phyloP scores from a whole-genome alignment of 331 rosid species.

The Phaseolus coccineus region DNA sequence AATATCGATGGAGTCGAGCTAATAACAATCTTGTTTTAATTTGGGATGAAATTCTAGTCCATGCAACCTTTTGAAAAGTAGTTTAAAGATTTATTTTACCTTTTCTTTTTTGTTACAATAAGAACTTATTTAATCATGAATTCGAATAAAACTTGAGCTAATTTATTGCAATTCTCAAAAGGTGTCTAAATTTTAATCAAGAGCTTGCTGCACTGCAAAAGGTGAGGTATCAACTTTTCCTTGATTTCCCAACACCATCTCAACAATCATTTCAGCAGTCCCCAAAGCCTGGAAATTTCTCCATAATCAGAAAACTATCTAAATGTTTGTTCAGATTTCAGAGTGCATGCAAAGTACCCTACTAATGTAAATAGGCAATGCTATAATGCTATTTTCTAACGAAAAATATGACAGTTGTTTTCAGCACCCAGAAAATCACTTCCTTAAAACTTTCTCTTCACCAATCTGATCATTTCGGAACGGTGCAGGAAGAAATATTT shows the following conservation, averaged over 20 bases:
- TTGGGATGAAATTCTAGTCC: too few species aligned
- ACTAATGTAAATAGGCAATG: background rate
- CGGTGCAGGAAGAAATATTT: too few species aligned
- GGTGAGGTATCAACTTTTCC: slow-evolving; percentile 58
- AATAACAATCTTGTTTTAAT: too few species aligned
- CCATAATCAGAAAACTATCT: slow-evolving; percentile 24
- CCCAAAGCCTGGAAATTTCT: slow-evolving; percentile 78
- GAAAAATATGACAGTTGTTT: too few species aligned
- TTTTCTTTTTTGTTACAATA: too few species aligned
- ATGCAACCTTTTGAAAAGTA: too few species aligned
- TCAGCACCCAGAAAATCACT: too few species aligned
- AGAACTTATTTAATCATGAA: background rate
- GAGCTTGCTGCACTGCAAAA: slow-evolving; percentile 62
- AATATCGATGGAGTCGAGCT: too few species aligned
- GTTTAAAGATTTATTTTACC: too few species aligned
- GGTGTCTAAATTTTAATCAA: slow-evolving; percentile 38
- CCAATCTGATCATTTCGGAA: too few species aligned
- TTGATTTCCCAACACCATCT: slow-evolving; percentile 71
- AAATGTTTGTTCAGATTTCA: background rate
- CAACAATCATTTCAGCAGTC: slow-evolving; percentile 84
- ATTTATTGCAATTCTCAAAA: background rate
- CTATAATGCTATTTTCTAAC: too few species aligned
- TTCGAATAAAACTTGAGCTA: background rate
- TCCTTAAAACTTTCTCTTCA: too few species aligned
- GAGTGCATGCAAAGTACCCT: background rate